Percentiles rank a stretch among this genome's conserved stretches.
phyloP scores from a whole-genome alignment of 176 grass and related monocot species.

The Puccinellia tenuiflora region DNA sequence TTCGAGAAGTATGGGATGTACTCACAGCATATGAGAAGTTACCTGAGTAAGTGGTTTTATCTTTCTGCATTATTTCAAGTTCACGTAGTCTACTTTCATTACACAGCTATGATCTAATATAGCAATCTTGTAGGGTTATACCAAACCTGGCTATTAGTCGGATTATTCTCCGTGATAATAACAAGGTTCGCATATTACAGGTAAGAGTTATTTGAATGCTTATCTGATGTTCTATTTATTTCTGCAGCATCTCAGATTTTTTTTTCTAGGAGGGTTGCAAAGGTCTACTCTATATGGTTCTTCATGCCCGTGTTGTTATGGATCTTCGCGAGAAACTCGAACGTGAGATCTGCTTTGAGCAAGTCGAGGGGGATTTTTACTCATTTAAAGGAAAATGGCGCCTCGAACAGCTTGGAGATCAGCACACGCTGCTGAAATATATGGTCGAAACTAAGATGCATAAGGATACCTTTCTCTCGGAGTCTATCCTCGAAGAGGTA shows the following conservation, averaged over 20 bases:
- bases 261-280: conserved; percentile 89
- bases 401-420: conserved; percentile 82
- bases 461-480: conserved; percentile 89
- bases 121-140: conserved; percentile 61
- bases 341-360: conserved; percentile 84
- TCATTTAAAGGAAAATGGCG: conserved; percentile 88
- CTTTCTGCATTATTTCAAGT: conserved; percentile 20
- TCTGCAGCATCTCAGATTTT: background rate
- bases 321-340: conserved; percentile 79
- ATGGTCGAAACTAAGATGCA: conserved; percentile 98
- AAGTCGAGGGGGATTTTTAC: conserved; percentile 91
- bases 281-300: conserved; percentile 90
- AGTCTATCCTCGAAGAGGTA: conserved; percentile 97
- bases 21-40: conserved; percentile 87
- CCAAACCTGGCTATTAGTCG: conserved; percentile 95
- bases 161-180: conserved; percentile 88
- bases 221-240: background rate
- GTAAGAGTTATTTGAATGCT: conserved; percentile 26
- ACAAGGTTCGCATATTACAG: conserved; percentile 97
- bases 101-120: conserved; percentile 30
- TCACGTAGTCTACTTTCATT: conserved; percentile 23
- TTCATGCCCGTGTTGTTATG: conserved; percentile 91
- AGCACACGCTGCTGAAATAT: conserved; percentile 87
- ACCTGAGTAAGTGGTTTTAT: conserved; percentile 65
- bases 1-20: conserved; percentile 93